Conservation (phyloP, 805 yeast species). For the Ogataea haglerorum region DNA sequence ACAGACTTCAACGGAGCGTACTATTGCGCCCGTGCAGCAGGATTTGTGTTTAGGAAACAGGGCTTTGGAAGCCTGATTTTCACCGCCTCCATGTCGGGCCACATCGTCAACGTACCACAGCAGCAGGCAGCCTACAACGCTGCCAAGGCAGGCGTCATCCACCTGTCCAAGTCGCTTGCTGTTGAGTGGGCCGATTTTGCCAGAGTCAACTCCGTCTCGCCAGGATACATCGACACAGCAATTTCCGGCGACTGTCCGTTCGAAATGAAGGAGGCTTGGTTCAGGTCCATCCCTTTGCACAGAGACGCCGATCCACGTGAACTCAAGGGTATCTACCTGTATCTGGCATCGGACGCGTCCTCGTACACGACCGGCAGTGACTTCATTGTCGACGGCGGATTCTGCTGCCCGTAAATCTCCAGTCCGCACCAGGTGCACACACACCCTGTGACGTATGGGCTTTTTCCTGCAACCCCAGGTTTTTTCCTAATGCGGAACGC, state of each 20-base stretch:
- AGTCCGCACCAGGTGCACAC: conserved; percentile 3
- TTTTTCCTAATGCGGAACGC: neutral
- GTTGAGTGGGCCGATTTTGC: conserved; percentile 46
- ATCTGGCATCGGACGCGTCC: conserved; percentile 48
- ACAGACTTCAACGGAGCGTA: conserved; percentile 47
- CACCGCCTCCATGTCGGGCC: conserved; percentile 51
- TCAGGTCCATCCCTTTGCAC: conserved; percentile 36
- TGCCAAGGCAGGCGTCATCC: conserved; percentile 45
- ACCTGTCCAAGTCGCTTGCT: conserved; percentile 42
- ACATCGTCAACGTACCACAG: conserved; percentile 48
- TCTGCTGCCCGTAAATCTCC: conserved; percentile 15
- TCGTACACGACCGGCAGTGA: conserved; percentile 47
- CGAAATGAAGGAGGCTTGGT: conserved; percentile 28
- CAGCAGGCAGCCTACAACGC: conserved; percentile 45
- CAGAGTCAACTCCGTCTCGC: conserved; percentile 45
- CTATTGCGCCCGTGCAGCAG: conserved; percentile 46
- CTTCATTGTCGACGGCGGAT: conserved; percentile 44
- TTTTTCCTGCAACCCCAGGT: conserved; percentile 3
- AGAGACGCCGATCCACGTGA: conserved; percentile 46
- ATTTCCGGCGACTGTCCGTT: conserved; percentile 30
- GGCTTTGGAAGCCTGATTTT: conserved; percentile 44
- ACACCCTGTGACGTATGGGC: conserved; percentile 5
- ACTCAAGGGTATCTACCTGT: conserved; percentile 46
- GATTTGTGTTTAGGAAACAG: conserved; percentile 41
- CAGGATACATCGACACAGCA: conserved; percentile 47